A percentile compares a stretch with the other conserved stretches of the same genome.
These are phyloP conservation scores for Amanita subjunquillea DNA, from an alignment of 768 basidiomycete species.

Conservation along the genomic window DNA sequence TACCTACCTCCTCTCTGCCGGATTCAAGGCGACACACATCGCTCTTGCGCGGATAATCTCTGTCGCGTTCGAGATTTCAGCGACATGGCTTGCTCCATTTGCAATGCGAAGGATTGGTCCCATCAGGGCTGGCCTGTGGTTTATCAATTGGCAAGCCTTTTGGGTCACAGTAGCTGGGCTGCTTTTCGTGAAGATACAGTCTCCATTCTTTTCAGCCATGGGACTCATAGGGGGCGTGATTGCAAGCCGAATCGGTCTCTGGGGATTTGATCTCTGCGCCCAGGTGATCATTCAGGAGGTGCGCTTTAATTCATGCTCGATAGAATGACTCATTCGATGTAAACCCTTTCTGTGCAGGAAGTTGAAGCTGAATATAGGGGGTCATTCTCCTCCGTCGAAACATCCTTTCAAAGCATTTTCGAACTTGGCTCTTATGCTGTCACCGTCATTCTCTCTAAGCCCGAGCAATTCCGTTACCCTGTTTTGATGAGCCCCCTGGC, in stretches of 20 bases:
- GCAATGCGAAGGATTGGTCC: constrained; percentile 14
- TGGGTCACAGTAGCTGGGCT: constrained; percentile 13
- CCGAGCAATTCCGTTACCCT: constrained; percentile 18
- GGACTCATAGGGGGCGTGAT: constrained; percentile 14
- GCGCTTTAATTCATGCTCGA: neutral
- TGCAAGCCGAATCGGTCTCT: constrained; percentile 17
- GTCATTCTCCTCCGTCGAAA: constrained; percentile 17
- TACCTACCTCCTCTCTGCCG: constrained; percentile 15
- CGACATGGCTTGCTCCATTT: constrained; percentile 18
- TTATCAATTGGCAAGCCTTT: constrained; percentile 17
- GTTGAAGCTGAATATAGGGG: constrained; percentile 13
- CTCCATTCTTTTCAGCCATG: constrained; percentile 6
- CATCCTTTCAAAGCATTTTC: constrained; percentile 17
- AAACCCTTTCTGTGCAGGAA: constrained; percentile 7
- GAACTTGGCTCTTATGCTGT: constrained; percentile 15
- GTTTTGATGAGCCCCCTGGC: constrained; percentile 12
- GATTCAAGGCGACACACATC: constrained; percentile 14
- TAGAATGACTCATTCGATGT: too few relatives aligned
- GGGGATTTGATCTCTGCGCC: constrained; percentile 20
- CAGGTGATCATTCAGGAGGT: constrained; percentile 19
- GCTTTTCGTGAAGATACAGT: constrained; percentile 9
- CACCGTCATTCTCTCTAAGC: constrained; percentile 15
- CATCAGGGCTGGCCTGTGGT: constrained; percentile 19
- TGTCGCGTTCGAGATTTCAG: constrained; percentile 16
- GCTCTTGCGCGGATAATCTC: constrained; percentile 13